These are phyloP conservation scores for Russula sp. DNA, from an alignment of 768 basidiomycete species.

Conservation along the genomic window DNA sequence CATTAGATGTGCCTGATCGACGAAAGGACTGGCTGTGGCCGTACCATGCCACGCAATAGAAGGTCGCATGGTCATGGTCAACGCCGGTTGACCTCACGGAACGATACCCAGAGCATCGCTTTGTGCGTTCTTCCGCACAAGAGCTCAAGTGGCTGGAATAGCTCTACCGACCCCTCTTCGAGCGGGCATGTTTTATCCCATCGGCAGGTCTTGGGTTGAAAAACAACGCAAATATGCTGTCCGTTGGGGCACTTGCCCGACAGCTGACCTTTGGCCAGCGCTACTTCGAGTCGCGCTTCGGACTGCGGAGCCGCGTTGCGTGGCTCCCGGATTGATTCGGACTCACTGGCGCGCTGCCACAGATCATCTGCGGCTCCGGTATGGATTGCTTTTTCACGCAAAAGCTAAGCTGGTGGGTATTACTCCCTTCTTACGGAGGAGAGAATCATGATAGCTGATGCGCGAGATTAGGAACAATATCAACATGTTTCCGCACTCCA, in stretches of 20 bases:
- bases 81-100: slow-evolving; percentile 98
- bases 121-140: slow-evolving; percentile 77
- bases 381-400: slow-evolving; percentile 98
- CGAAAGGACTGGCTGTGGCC: slow-evolving; percentile 69
- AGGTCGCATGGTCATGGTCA: slow-evolving; percentile 94
- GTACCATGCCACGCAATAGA: slow-evolving; percentile 93
- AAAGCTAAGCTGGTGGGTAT: slow-evolving; percentile 77
- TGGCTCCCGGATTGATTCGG: slow-evolving; percentile 94
- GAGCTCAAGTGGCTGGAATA: slow-evolving; percentile 97
- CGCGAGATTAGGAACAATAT: slow-evolving; percentile 33
- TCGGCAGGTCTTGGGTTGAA: slow-evolving; percentile 94
- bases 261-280: slow-evolving; percentile 91
- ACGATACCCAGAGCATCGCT: slow-evolving; percentile 95
- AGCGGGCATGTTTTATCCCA: slow-evolving; percentile 79
- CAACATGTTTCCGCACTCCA: slow-evolving; percentile 90
- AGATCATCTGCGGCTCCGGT: slow-evolving; percentile 67
- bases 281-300: slow-evolving; percentile 56
- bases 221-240: slow-evolving; percentile 91
- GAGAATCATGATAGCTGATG: not conserved
- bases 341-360: slow-evolving; percentile 85
- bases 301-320: slow-evolving; percentile 53
- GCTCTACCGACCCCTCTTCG: slow-evolving; percentile 82
- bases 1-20: not conserved
- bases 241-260: slow-evolving; percentile 87
- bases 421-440: not conserved